Evolutionary conservation across 2,329 filamentous ascomycete species (phyloP), one percentile per base, ranked within the genome.

Genomic region (Lasiodiplodia citricola): DNA sequence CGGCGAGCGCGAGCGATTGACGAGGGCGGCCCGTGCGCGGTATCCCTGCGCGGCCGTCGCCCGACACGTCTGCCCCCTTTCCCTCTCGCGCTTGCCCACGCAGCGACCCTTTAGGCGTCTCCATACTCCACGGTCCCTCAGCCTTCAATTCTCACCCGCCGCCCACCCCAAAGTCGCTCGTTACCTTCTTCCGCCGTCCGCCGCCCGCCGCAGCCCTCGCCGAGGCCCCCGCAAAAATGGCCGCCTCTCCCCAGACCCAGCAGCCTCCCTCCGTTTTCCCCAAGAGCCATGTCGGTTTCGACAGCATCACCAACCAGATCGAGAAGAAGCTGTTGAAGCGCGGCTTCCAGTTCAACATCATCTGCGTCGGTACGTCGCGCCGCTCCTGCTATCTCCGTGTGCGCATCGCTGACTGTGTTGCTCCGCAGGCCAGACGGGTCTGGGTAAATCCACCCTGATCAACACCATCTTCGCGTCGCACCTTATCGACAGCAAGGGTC

Each of bases 381-480:
- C 28, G n/a, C 23, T 11, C 28, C 41, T 21, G 52, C 62, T 25
- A 7, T 41, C 31, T 35, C 25, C 18, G 18, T 57, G 5, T 28
- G 35, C 56, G n/a, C 54, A 21, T 55, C 25, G 66, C 67, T 68
- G 38, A 68, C 56, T 28, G 23, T 62, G 69, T 70, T 71, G 69
- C 66, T 69, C 35, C 73, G 71, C 80, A 98, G 96, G 96, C 79
- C 96, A 99, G 86, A 99, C 96, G 71, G 96, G 96, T 82, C 90
- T 99, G 77, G 96, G 96, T 84, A 99, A 99, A 87, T 98, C 95
- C 69, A 99, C 96, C 72, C 86, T 99, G 80, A 97, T 99, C 88
- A 99, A 99, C 89, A 99, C 96, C 84, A 97, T 99, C 87, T 99
- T 99, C 85, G 96, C 96, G 75, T 98, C 96, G 75, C 96, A 99